phyloP scores from a whole-genome alignment of 768 basidiomycete species.

The Mycena haematopus region DNA sequence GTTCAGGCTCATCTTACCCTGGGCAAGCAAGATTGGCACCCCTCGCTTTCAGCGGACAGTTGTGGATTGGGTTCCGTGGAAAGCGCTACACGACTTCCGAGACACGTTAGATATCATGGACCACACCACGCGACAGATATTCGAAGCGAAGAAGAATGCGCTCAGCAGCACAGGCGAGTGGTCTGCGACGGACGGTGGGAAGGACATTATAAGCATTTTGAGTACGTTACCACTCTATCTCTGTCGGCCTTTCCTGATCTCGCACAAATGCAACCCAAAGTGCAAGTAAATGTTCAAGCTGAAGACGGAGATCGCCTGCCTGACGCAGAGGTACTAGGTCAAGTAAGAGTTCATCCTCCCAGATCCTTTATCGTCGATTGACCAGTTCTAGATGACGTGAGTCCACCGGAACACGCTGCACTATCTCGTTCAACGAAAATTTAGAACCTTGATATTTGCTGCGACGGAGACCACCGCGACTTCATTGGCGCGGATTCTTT shows the following conservation, averaged over 20 bases:
- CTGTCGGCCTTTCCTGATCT: background rate
- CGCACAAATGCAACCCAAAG: background rate
- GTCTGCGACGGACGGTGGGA: background rate
- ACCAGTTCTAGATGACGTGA: background rate
- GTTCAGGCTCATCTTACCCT: background rate
- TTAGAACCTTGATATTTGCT: constrained; percentile 4
- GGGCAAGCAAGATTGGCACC: background rate
- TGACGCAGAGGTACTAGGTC: background rate
- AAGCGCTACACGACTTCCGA: background rate
- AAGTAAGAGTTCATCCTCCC: background rate
- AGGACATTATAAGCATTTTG: constrained; percentile 9
- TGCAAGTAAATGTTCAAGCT: background rate
- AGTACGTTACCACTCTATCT: background rate
- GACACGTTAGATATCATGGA: background rate
- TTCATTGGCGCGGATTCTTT: background rate
- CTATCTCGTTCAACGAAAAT: background rate
- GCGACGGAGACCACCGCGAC: constrained; percentile 4
- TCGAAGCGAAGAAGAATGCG: background rate
- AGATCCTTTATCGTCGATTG: background rate
- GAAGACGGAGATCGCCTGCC: background rate
- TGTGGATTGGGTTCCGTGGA: background rate
- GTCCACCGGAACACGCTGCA: background rate
- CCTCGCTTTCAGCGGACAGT: background rate
- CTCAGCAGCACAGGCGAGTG: background rate
- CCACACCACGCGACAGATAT: background rate